A percentile compares a stretch with the other conserved stretches of the same genome.
Evolutionary conservation across 305 asterid genomes (phyloP).

Genomic region (Fraxinus paxiana): DNA sequence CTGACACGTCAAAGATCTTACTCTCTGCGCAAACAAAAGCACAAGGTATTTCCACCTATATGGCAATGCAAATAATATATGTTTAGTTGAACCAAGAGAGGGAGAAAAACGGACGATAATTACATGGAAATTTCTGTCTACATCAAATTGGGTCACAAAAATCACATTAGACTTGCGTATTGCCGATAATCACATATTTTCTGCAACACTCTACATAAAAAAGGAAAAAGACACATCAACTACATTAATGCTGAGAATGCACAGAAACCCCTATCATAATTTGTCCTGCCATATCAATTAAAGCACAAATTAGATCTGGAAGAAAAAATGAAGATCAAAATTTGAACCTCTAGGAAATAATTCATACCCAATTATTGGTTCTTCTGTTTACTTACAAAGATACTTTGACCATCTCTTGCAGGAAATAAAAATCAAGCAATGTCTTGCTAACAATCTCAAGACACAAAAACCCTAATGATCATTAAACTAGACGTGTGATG

Average conservation of each 20-base stretch:
- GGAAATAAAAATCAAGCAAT: not conserved
- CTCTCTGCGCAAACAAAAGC: slow-evolving; percentile 98
- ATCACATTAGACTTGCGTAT: not conserved
- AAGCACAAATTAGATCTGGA: not conserved
- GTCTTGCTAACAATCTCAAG: not conserved
- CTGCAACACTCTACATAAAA: slow-evolving; percentile 7
- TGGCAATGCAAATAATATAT: not conserved
- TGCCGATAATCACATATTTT: not conserved
- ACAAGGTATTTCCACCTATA: slow-evolving; percentile 89
- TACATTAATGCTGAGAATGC: not conserved
- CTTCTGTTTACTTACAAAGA: not conserved
- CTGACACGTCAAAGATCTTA: slow-evolving; percentile 93
- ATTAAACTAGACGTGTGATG: not conserved
- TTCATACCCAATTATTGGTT: not conserved
- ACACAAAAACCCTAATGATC: not conserved
- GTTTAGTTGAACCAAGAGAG: slow-evolving; percentile 1
- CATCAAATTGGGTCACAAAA: not conserved
- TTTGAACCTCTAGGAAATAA: not conserved
- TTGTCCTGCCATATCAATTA: not conserved
- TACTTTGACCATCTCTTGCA: not conserved
- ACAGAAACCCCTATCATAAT: not conserved
- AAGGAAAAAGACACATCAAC: not conserved
- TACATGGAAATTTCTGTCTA: not conserved
- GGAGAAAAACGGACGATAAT: not conserved
- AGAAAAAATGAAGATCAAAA: not conserved